Base-by-base conservation (phyloP, 192 early-diverging fungal species). In the Mortierella claussenii region DNA sequence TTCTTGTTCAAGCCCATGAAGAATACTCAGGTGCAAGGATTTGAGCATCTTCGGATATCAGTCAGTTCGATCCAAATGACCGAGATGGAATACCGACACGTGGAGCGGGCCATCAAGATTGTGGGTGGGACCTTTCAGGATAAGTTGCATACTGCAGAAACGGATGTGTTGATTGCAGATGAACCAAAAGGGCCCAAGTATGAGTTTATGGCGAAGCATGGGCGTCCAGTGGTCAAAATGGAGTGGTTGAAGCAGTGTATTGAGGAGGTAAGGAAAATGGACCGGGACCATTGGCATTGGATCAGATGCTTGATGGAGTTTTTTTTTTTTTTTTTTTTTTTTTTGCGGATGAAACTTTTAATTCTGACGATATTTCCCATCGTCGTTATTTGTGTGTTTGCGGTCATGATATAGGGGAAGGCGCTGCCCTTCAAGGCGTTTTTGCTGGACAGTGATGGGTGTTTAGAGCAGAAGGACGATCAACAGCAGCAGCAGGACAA, bases 1-100 rank as follows among this genome's bases (percentile, higher is more conserved):
- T 66, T 76, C 30, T 42, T 76, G 45, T 66, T 42, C 37, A 56
- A 30, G 27, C 73, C 73, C 2, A 52, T 76, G 44, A 66, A 55
- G 20, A 28, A 44, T 0, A 44, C 57, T 6, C 73, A 63, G 0
- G 52, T 76, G 23, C 21, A 59, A 57, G 73, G 73, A 2, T 67
- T 76, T 23, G 33, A 61, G 21, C 11, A 56, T 3, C 31, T 76
- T 0, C 31, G 12, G 9, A 67, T 76, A 24, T 47, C 57, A 1
- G 21, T 67, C 8, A 60, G 56, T n/a, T 45, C 49, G 2, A 28
- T 26, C 1, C 27, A 34, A 8, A 24, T 67, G 26, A 56, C 9
- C 6, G 73, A 76, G 28, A 15, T 51, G 28, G 69, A 62, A 24
- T 61, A 76, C 13, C 24, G 24, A 13, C 64, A 76, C 1, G 33